Base-by-base conservation (phyloP, 164 flowering plant genomes). In the Magnolia kwangsiensis region DNA sequence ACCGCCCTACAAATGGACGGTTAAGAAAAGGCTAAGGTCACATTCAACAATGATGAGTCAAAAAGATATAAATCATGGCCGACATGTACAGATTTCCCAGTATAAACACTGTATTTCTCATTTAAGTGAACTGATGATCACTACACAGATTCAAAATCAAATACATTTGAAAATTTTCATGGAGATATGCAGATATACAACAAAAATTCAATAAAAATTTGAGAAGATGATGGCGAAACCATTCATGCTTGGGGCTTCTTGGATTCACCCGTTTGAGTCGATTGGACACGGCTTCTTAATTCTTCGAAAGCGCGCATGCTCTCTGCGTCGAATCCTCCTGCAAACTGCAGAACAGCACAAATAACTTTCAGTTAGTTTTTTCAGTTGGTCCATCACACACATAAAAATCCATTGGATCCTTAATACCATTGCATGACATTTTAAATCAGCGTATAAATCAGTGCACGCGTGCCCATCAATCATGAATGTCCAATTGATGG, bases 221-320 rank as follows among this genome's bases (percentile, higher is more conserved):
- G 50, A 31, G n/a, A 59, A 74, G 63, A 24, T 6, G 51, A 21
- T 7, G 16, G 58, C n/a, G 50, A 58, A 59, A 51, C 69, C n/a
- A 24, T 71, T 87, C 76, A 80, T 75, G 78, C 20, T 80, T 85
- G 86, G 20, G 31, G 58, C 72, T 85, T 79, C 10, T 84, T 82
- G 10, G 84, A 83, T 78, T 79, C 87, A 10, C 79, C 73, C 49
- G 79, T 66, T 81, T 85, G 88, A 37, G 88, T 24, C 2, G 16
- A 8, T 49, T 74, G 75, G 49, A 85, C 83, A 3, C 96, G 88
- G 80, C 88, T 82, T 80, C 97, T 87, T 63, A 95, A 83, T 59
- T 93, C 98, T 86, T 93, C 96, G 77, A 93, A 93, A 64, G 93
- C 92, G 82, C 87, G 88, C 98, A 95, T 95, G 82, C 94, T 93